A percentile compares a stretch with the other conserved stretches of the same genome.
Conservation (phyloP, 352 stramenopile species). For the Pythium myriotylum region DNA sequence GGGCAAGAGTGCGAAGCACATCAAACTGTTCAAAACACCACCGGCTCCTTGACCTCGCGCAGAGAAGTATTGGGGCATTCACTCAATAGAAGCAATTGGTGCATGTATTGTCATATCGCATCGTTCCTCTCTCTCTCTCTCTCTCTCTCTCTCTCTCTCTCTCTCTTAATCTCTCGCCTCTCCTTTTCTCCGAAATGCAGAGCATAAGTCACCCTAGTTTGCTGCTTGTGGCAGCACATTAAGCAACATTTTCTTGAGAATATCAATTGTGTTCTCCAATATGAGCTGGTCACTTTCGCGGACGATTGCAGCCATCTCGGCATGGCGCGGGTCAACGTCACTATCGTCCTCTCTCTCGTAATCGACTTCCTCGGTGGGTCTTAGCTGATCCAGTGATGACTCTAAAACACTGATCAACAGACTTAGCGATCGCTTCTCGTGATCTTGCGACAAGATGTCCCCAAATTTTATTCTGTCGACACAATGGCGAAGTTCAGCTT, state of each 20-base stretch:
- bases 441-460: conserved; percentile 53
- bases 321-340: conserved; percentile 36
- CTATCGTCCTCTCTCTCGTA: conserved; percentile 9
- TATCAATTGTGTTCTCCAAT: conserved; percentile 60
- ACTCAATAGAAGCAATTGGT: not conserved
- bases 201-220: not conserved
- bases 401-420: conserved; percentile 67
- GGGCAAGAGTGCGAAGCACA: conserved; percentile 61
- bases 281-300: conserved; percentile 67
- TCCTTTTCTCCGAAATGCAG: no score
- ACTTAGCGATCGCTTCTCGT: conserved; percentile 54
- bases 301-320: conserved; percentile 57
- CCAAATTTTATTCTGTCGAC: conserved; percentile 52
- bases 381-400: conserved; percentile 57
- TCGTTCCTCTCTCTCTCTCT: no score
- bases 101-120: no score
- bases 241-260: conserved; percentile 51
- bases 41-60: conserved; percentile 33
- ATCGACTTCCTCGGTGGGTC: conserved; percentile 35
- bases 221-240: not conserved
- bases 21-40: conserved; percentile 72
- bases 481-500: conserved; percentile 37
- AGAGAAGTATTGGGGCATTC: not conserved
- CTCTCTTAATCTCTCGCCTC: no score
- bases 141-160: no score